Evolutionary conservation across 495 filamentous ascomycete genomes (phyloP), one percentile per base, ranked within the genome.

Genomic region (Chaetomium tenue): DNA sequence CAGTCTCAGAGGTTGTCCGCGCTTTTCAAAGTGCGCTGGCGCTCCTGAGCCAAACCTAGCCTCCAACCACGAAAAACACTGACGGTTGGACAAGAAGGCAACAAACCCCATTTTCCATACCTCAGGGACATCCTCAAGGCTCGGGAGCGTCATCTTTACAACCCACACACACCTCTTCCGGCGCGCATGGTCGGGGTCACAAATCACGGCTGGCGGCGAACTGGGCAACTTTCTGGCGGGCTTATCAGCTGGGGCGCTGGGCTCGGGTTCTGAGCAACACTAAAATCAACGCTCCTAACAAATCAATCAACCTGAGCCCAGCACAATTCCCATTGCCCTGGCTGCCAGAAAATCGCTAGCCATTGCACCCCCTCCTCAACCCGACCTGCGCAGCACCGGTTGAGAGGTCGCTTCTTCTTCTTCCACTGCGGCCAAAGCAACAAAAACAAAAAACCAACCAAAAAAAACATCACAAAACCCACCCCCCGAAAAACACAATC

Each of bases 11-110:
- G 68, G 91, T 94, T 47, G 89, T 94, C 12, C 83, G 86, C 67
- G 91, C 91, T 33, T 94, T 94, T 70, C 84, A 93, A 71, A 91
- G 82, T 72, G 91, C 91, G 54, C 76, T 93, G 26, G 84, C 87
- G 8, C 81, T 93, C 26, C 77, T 93, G 37, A 78, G 78, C 65
- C 75, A 75, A 39, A 64, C 71, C 18, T 75, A 67, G 51, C 53
- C n/a, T 37, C 23, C 48, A 37, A 42, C 61, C 44, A 46, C 39
- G 13, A 61, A 50, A 42, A 47, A 48, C 13, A 50, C 4, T 54
- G 54, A 5, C 33, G 39, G 51, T 48, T 23, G 55, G 55, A 37
- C 13, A 20, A n/a, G 28, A 20, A n/a, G 28, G 11, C n/a, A 52
- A 3, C 2, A 23, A 52, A 26, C 15, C 22, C 15, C 46, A 50